phyloP scores from a whole-genome alignment of 1,284 basidiomycete species.

The Megacollybia platyphylla region DNA sequence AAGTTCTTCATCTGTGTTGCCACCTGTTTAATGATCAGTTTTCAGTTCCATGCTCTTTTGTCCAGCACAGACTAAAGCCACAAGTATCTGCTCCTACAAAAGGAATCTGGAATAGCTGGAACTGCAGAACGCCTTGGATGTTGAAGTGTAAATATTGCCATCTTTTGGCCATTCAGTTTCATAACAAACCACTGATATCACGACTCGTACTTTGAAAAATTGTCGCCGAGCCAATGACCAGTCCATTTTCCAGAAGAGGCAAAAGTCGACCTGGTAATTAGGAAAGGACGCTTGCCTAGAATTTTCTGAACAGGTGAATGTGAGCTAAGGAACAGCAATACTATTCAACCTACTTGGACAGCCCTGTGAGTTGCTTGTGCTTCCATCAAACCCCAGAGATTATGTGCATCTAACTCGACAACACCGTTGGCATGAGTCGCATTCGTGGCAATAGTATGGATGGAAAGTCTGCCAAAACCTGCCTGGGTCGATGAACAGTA shows the following conservation, averaged over 20 bases:
- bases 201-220: slow-evolving; percentile 31
- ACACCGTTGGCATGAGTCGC: slow-evolving; percentile 43
- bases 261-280: slow-evolving; percentile 58
- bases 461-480: slow-evolving; percentile 25
- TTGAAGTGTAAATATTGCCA: slow-evolving; percentile 52
- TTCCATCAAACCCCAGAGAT: slow-evolving; percentile 56
- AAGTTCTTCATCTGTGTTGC: slow-evolving; percentile 70
- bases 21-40: slow-evolving; percentile 20
- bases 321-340: too few relatives aligned
- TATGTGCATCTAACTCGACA: slow-evolving; percentile 50
- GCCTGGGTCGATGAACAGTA: not conserved
- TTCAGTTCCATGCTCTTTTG: not conserved
- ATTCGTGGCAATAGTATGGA: slow-evolving; percentile 44
- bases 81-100: slow-evolving; percentile 70
- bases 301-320: slow-evolving; percentile 17
- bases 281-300: slow-evolving; percentile 48
- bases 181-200: not conserved
- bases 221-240: slow-evolving; percentile 62
- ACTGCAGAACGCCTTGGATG: slow-evolving; percentile 61
- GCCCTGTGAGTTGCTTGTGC: slow-evolving; percentile 47
- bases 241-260: slow-evolving; percentile 52
- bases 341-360: slow-evolving; percentile 16
- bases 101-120: slow-evolving; percentile 66
- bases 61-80: slow-evolving; percentile 36
- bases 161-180: slow-evolving; percentile 2